Evolutionary conservation across 495 filamentous ascomycete genomes (phyloP).

Genomic region (Monascus purpureus): DNA sequence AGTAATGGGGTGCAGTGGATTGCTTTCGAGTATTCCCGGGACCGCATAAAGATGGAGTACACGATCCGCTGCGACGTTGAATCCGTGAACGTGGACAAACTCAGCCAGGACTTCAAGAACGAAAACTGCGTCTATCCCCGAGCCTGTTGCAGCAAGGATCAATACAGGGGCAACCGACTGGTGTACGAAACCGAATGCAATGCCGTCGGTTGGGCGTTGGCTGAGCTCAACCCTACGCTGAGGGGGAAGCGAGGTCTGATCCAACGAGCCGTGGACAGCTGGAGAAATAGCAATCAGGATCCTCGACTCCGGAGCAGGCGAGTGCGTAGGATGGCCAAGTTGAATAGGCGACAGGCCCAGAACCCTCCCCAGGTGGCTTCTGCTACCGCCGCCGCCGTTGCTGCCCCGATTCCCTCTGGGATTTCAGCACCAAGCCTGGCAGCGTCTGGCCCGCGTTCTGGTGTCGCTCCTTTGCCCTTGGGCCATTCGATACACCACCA

Average conservation of each 20-base stretch:
- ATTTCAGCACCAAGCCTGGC: conserved; percentile 36
- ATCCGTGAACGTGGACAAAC: conserved; percentile 79
- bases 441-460: conserved; percentile 29
- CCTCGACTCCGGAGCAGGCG: conserved; percentile 76
- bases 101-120: conserved; percentile 80
- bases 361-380: neutral
- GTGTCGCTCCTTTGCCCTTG: conserved; percentile 48
- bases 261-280: conserved; percentile 93
- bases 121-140: conserved; percentile 97
- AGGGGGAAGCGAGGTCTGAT: conserved; percentile 90
- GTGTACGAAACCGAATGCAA: conserved; percentile 98
- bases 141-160: conserved; percentile 87
- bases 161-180: conserved; percentile 87
- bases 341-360: conserved; percentile 54
- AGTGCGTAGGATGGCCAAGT: conserved; percentile 89
- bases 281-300: conserved; percentile 98
- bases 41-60: conserved; percentile 98
- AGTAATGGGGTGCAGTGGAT: conserved; percentile 98
- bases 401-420: conserved; percentile 36
- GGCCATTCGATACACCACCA: conserved; percentile 60
- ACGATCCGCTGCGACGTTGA: conserved; percentile 97
- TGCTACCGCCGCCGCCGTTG: conserved; percentile 17
- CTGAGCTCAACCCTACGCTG: conserved; percentile 79
- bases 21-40: conserved; percentile 93
- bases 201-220: conserved; percentile 91